Percentiles rank a stretch among this genome's conserved stretches.
These are phyloP conservation scores for Populus hybrid DNA, from an alignment of 441 rosid species.

Conservation along the genomic window DNA sequence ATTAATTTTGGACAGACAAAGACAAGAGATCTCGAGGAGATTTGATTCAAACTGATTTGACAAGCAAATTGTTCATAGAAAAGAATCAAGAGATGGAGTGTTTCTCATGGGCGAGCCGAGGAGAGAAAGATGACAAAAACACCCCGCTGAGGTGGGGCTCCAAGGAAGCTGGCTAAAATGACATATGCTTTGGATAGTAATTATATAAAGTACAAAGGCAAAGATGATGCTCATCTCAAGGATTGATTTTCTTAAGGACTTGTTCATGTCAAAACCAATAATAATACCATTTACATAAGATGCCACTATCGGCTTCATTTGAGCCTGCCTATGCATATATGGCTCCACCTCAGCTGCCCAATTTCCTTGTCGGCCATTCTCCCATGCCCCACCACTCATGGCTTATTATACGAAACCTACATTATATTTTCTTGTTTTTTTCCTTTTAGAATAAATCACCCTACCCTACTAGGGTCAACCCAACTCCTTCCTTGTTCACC, in stretches of 20 bases:
- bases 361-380: constrained; percentile 64
- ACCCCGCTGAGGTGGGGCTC: constrained; percentile 13
- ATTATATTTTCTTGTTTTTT: neutral
- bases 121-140: constrained; percentile 17
- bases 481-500: too few species aligned
- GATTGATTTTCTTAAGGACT: neutral
- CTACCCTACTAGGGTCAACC: too few species aligned
- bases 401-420: neutral
- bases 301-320: constrained; percentile 16
- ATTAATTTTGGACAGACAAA: constrained; percentile 16
- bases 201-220: constrained; percentile 11
- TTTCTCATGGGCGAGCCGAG: constrained; percentile 26
- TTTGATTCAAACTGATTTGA: constrained; percentile 38
- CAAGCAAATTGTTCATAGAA: constrained; percentile 27
- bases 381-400: constrained; percentile 31
- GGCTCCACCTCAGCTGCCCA: constrained; percentile 48
- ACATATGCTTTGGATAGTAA: constrained; percentile 11
- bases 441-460: too few species aligned
- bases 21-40: constrained; percentile 37
- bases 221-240: constrained; percentile 36
- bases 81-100: constrained; percentile 19
- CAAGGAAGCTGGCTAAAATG: constrained; percentile 15
- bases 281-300: neutral
- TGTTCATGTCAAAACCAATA: neutral
- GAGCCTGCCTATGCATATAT: neutral